These are phyloP conservation scores for Pseudonectria foliicola DNA, from an alignment of 2,329 filamentous ascomycete species.

Conservation along the genomic window DNA sequence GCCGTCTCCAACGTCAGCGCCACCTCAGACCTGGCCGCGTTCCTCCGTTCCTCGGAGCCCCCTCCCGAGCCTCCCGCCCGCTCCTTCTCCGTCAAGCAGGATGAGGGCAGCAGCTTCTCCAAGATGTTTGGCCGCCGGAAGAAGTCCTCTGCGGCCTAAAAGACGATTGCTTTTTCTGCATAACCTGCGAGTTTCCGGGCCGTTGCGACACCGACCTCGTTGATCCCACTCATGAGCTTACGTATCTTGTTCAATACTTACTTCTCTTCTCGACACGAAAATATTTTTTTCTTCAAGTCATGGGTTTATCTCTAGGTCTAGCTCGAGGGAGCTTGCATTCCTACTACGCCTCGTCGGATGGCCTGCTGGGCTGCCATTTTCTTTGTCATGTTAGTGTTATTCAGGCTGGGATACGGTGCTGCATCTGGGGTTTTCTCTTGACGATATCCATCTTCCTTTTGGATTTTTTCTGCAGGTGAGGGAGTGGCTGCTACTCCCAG, in stretches of 20 bases:
- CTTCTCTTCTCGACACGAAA: conserved; percentile 13
- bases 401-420: too few species aligned
- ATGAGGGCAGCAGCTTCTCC: conserved; percentile 35
- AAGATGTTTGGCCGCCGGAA: conserved; percentile 45
- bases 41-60: conserved; percentile 62
- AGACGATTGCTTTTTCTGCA: too few species aligned
- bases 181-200: too few species aligned
- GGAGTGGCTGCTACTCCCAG: too few species aligned
- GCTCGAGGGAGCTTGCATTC: too few species aligned
- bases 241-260: conserved; percentile 20
- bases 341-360: too few species aligned
- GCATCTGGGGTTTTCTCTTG: too few species aligned
- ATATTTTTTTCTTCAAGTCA: conserved; percentile 5
- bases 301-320: too few species aligned
- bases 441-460: too few species aligned
- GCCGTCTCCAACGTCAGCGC: conserved; percentile 40
- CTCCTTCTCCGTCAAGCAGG: conserved; percentile 25
- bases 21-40: conserved; percentile 65
- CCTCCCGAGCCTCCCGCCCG: conserved; percentile 35
- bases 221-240: conserved; percentile 19
- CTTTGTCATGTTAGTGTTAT: too few species aligned
- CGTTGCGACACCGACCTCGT: conserved; percentile 14
- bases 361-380: too few species aligned
- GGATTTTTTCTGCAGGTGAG: too few species aligned
- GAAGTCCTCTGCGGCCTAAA: conserved; percentile 33